These are phyloP conservation scores for Phtheirospermum japonicum DNA, from an alignment of 257 asterid species.

Conservation along the genomic window DNA sequence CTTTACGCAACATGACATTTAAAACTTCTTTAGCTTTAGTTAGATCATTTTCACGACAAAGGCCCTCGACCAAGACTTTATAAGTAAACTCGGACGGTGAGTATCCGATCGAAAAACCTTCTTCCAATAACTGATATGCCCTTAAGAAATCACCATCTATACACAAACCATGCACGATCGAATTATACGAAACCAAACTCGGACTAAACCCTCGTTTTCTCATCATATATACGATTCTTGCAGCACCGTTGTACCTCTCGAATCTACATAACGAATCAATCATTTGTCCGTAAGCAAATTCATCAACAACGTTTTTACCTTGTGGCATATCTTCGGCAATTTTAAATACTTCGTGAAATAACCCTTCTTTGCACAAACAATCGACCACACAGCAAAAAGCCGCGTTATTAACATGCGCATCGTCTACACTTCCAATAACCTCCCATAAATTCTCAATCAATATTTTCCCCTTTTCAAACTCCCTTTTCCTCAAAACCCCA, in stretches of 20 bases:
- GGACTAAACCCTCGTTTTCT: constrained; percentile 68
- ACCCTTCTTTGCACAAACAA: constrained; percentile 72
- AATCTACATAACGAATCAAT: constrained; percentile 66
- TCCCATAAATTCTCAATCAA: constrained; percentile 55
- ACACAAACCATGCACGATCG: constrained; percentile 74
- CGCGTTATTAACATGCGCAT: constrained; percentile 45
- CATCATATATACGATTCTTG: constrained; percentile 85
- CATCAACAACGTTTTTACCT: constrained; percentile 52
- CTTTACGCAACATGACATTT: constrained; percentile 52
- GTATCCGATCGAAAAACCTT: constrained; percentile 61
- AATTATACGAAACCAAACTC: constrained; percentile 57
- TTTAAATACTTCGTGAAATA: constrained; percentile 61
- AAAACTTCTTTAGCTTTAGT: constrained; percentile 64
- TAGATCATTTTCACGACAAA: constrained; percentile 59
- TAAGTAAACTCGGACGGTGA: constrained; percentile 77
- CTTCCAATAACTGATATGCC: constrained; percentile 80
- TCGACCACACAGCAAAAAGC: constrained; percentile 68
- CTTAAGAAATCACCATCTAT: constrained; percentile 63
- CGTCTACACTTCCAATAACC: constrained; percentile 48
- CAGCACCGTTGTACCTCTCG: constrained; percentile 81
- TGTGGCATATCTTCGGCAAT: constrained; percentile 83
- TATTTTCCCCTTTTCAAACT: constrained; percentile 45
- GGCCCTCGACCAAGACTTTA: constrained; percentile 64
- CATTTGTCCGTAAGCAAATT: constrained; percentile 72
- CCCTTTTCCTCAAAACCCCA: constrained; percentile 39